phyloP scores from a whole-genome alignment of 106 monocot species.

The Acanthochlamys bracteata region DNA sequence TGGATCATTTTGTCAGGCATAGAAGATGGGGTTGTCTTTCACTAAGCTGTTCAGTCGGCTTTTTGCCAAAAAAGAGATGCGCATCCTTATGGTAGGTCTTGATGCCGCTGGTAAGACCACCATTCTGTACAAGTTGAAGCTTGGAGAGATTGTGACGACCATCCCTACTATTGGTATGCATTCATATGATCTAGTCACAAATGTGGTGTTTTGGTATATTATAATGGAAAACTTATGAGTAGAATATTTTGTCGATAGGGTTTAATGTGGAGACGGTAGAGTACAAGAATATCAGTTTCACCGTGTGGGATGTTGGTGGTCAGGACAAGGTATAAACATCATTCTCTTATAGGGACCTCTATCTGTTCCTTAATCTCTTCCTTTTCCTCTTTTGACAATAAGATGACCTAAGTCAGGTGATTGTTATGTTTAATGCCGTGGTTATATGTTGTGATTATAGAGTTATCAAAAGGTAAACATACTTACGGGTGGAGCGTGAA shows the following conservation, averaged over 20 bases:
- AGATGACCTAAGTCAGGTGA: too few species aligned
- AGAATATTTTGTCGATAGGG: not conserved
- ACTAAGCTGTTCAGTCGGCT: constrained; percentile 36
- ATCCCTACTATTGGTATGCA: constrained; percentile 25
- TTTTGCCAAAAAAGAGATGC: constrained; percentile 36
- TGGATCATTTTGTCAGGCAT: not conserved
- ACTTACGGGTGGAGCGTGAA: too few species aligned
- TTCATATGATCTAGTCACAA: too few species aligned
- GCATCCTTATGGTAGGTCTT: constrained; percentile 36
- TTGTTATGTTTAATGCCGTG: too few species aligned
- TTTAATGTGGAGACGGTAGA: constrained; percentile 37
- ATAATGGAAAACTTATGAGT: too few species aligned
- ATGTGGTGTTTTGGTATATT: too few species aligned
- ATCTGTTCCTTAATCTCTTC: not conserved
- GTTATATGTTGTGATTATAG: too few species aligned
- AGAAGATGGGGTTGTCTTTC: constrained; percentile 31
- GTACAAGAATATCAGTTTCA: constrained; percentile 37
- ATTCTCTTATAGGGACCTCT: not conserved
- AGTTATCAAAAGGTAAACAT: too few species aligned
- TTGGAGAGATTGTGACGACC: constrained; percentile 34
- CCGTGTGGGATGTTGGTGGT: constrained; percentile 37
- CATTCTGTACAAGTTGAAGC: constrained; percentile 36
- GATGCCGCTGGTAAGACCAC: constrained; percentile 39
- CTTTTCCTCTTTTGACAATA: not conserved
- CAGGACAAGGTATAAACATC: constrained; percentile 26